Base-by-base conservation (phyloP, 2,329 filamentous ascomycete species). In the Alternaria tenuissima region DNA sequence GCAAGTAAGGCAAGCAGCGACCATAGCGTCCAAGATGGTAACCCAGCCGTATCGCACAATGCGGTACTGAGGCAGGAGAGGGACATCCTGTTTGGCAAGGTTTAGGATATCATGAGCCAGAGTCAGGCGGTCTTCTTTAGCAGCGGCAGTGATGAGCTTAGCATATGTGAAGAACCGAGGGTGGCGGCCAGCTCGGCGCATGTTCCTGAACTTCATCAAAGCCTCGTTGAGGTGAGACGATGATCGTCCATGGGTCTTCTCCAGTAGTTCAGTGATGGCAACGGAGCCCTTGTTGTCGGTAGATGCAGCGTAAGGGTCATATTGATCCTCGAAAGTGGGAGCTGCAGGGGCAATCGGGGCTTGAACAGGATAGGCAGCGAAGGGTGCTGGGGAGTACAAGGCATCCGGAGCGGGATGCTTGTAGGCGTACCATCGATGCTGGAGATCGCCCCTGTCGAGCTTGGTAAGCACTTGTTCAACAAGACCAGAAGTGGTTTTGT, bases 121-220 rank as follows among this genome's bases (percentile, higher is more conserved):
- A 53, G 91, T 90, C 79, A 92, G 87, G 74, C 94, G 93, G 72
- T 91, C 87, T 65, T 93, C 90, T 73, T 94, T 93, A 55, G 94
- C 92, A 65, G 94, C 94, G 59, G 92, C 91, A 48, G 91, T 89
- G 73, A 99, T 97, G 67, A 99, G 85, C 85, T 97, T 98, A 51
- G 94, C 93, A 72, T 98, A 97, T 1, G 94, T 97, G 78, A 97
- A 95, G 82, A 98, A 98, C 61, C 94, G 89, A 53, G 94, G 93
- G 77, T 97, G 93, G 75, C 93, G 90, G 64, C 94, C 94, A 73
- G 92, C 88, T 60, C 94, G 92, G 65, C 95, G 93, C 83, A 97
- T 97, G 81, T 96, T 97, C 77, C 90, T 91, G 81, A 98, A 92
- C 69, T 93, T 91, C 65, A 85, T 85, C 63, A 98, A 82, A 36